These are phyloP conservation scores for Pistacia vera DNA, from an alignment of 345 rosid genomes.

Conservation along the genomic window DNA sequence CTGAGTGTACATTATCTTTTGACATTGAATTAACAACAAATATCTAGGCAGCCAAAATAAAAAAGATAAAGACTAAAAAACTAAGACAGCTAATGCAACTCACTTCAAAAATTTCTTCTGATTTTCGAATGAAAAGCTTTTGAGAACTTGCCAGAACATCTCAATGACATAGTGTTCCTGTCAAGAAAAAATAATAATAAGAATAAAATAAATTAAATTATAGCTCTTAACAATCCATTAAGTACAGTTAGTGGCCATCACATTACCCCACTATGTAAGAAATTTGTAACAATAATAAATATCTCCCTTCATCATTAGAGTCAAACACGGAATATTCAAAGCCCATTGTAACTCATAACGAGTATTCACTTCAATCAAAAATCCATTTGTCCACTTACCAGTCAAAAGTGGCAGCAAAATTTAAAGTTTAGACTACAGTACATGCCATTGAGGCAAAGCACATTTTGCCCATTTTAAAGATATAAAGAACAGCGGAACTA, in stretches of 20 bases:
- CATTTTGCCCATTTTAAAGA: neutral
- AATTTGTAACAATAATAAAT: neutral
- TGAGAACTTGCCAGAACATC: constrained; percentile 95
- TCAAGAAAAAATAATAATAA: constrained; percentile 16
- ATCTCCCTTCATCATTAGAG: neutral
- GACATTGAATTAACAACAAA: constrained; percentile 6
- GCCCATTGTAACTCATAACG: neutral
- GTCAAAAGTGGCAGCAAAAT: neutral
- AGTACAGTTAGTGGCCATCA: neutral
- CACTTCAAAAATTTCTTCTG: constrained; percentile 94
- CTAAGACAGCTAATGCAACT: constrained; percentile 28
- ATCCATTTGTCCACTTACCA: neutral
- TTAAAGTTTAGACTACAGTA: neutral
- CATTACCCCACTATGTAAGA: neutral
- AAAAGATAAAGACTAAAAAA: constrained; percentile 4
- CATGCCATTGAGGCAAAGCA: neutral
- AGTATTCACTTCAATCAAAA: neutral
- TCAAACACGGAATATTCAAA: neutral
- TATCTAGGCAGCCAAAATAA: constrained; percentile 9
- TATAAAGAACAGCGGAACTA: neutral
- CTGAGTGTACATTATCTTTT: neutral
- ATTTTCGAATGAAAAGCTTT: constrained; percentile 81
- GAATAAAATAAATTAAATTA: too few species aligned
- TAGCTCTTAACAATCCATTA: neutral
- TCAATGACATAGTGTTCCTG: constrained; percentile 98